phyloP scores from a whole-genome alignment of 2,329 filamentous ascomycete species.

The Aspergillus texensis region DNA sequence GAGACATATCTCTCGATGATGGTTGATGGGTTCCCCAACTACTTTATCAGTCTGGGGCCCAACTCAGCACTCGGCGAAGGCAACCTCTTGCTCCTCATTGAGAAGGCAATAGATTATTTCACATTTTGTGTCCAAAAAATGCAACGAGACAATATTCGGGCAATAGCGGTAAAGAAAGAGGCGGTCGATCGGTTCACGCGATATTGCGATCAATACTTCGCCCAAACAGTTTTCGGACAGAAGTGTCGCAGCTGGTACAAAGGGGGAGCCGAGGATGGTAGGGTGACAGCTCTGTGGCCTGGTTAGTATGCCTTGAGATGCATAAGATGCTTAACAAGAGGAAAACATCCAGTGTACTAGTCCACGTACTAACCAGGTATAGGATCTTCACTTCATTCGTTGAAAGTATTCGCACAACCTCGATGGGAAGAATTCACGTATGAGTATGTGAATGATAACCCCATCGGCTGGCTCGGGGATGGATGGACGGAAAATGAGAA shows the following conservation, averaged over 20 bases:
- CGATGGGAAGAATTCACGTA: slow-evolving; percentile 45
- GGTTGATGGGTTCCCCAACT: slow-evolving; percentile 39
- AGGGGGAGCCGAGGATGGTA: slow-evolving; percentile 33
- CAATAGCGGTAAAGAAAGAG: slow-evolving; percentile 29
- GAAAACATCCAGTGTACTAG: background rate
- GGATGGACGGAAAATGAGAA: slow-evolving; percentile 40
- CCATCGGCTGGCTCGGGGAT: slow-evolving; percentile 37
- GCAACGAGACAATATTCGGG: slow-evolving; percentile 37
- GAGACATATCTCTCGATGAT: slow-evolving; percentile 41
- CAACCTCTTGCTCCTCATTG: slow-evolving; percentile 37
- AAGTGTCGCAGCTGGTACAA: slow-evolving; percentile 46
- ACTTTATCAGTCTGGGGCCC: slow-evolving; percentile 38
- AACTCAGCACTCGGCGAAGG: slow-evolving; percentile 37
- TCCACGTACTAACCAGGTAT: background rate
- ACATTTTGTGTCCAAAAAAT: slow-evolving; percentile 38
- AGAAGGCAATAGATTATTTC: slow-evolving; percentile 38
- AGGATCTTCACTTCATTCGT: slow-evolving; percentile 42
- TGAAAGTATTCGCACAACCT: slow-evolving; percentile 37
- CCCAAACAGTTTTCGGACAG: slow-evolving; percentile 36
- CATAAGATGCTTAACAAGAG: background rate
- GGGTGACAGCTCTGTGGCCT: slow-evolving; percentile 39
- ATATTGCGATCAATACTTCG: slow-evolving; percentile 40
- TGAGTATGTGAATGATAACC: slow-evolving; percentile 38
- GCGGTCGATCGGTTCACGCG: slow-evolving; percentile 32
- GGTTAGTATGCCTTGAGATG: slow-evolving; percentile 22